Percentiles rank a stretch among this genome's conserved stretches.
Evolutionary conservation across 2,329 filamentous ascomycete species (phyloP).

Genomic region (Trichophyton schoenleinii): DNA sequence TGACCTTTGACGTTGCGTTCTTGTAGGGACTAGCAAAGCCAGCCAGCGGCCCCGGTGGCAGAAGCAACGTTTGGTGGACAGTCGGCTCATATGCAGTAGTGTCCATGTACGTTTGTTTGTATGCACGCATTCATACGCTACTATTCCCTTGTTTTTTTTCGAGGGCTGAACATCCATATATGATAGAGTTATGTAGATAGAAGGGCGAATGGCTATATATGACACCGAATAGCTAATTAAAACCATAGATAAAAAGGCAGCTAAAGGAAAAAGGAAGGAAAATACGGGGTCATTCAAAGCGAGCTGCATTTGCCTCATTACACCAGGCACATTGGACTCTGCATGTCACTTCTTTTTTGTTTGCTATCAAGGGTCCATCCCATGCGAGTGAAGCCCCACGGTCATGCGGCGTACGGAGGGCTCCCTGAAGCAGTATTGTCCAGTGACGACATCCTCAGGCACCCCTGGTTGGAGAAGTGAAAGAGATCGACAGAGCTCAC

Average conservation of each 20-base stretch:
- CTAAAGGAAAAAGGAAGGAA: background rate
- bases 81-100: too few relatives aligned
- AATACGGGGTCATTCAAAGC: background rate
- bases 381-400: background rate
- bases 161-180: background rate
- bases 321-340: background rate
- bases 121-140: background rate
- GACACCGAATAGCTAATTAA: background rate
- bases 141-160: background rate
- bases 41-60: background rate
- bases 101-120: background rate
- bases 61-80: background rate
- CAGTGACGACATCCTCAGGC: background rate
- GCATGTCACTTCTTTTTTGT: background rate
- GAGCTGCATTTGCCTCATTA: background rate
- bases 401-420: background rate
- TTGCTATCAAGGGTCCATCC: background rate
- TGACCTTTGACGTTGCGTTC: background rate
- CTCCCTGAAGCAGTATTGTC: background rate
- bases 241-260: background rate
- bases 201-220: background rate
- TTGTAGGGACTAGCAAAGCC: background rate
- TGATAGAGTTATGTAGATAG: background rate
- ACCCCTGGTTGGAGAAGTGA: background rate
- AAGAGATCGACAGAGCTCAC: background rate